Base-by-base conservation (phyloP, 139 green algal genomes). In the Trebouxia sp. region DNA sequence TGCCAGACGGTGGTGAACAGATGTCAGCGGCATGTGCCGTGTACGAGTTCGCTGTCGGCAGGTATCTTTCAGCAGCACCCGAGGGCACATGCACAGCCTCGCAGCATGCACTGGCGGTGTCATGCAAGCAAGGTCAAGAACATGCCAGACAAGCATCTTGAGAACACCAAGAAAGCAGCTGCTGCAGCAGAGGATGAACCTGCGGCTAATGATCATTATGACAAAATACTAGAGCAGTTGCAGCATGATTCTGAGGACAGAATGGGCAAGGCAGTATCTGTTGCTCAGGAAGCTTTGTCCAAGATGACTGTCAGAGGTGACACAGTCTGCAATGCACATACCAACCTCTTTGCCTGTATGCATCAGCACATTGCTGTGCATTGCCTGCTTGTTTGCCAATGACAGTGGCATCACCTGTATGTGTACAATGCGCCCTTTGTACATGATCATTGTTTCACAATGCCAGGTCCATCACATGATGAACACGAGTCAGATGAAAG, bases 401-500 rank as follows among this genome's bases (percentile, higher is more conserved):
- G 14, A 28, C 6, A 38, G 55, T 35, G 35, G n/a, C 55, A 8
- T n/a, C n/a, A n/a, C n/a, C n/a, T n/a, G n/a, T n/a, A n/a, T n/a
- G n/a, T n/a, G n/a, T n/a, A n/a, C n/a, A n/a, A n/a, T n/a, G n/a
- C n/a, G n/a, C n/a, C n/a, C n/a, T n/a, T n/a, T n/a, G n/a, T n/a
- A n/a, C n/a, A n/a, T n/a, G n/a, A n/a, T n/a, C n/a, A n/a, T n/a
- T n/a, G n/a, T n/a, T n/a, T n/a, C n/a, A n/a, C n/a, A n/a, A n/a
- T n/a, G n/a, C n/a, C n/a, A 66, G 55, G 55, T 6, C 55, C 55
- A 0, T 66, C 55, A 6, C 55, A 66, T 66, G 55, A 38, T 66
- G 55, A 66, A 66, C 55, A 66, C 37, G 55, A 66, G n/a, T 39
- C 8, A 8, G 55, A 66, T 66, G 55, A 66, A 66, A 66, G n/a